Percentiles rank a stretch among this genome's conserved stretches.
phyloP scores from a whole-genome alignment of 257 asterid genomes.

The Przewalskia tangutica region DNA sequence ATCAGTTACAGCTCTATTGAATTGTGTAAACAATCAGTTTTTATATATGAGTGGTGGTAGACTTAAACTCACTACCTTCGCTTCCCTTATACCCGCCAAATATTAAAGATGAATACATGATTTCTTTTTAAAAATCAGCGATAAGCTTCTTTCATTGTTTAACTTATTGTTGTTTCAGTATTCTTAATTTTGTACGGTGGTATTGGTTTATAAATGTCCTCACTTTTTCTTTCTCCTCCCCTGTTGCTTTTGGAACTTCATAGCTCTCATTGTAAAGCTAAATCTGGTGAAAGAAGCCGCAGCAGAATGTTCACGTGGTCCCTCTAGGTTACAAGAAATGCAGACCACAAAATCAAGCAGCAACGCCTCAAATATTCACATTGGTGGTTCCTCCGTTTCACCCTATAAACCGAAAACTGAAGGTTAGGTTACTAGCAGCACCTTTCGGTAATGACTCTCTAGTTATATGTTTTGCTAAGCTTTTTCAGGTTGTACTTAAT shows the following conservation, averaged over 20 bases:
- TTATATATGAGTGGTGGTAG: not conserved
- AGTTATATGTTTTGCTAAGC: not conserved
- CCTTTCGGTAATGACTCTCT: not conserved
- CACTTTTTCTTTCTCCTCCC: not conserved
- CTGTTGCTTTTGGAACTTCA: not conserved
- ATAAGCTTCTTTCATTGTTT: not conserved
- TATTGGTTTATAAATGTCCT: not conserved
- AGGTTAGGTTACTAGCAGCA: constrained; percentile 6
- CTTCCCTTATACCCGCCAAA: not conserved
- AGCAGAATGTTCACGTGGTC: not conserved
- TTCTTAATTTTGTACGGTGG: not conserved
- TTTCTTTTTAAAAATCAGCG: not conserved
- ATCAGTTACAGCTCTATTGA: not conserved
- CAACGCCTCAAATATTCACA: not conserved
- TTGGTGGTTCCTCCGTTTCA: constrained; percentile 1
- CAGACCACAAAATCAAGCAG: not conserved
- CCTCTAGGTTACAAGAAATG: constrained; percentile 1
- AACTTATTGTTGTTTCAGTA: not conserved
- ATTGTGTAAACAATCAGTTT: not conserved
- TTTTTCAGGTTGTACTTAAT: not conserved
- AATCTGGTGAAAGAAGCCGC: not conserved
- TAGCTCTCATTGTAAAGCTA: constrained; percentile 22
- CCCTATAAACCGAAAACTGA: not conserved
- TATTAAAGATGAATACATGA: not conserved
- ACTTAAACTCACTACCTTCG: not conserved